phyloP scores from a whole-genome alignment of 192 early-diverging fungal genomes.

The Geranomyces michiganensis region DNA sequence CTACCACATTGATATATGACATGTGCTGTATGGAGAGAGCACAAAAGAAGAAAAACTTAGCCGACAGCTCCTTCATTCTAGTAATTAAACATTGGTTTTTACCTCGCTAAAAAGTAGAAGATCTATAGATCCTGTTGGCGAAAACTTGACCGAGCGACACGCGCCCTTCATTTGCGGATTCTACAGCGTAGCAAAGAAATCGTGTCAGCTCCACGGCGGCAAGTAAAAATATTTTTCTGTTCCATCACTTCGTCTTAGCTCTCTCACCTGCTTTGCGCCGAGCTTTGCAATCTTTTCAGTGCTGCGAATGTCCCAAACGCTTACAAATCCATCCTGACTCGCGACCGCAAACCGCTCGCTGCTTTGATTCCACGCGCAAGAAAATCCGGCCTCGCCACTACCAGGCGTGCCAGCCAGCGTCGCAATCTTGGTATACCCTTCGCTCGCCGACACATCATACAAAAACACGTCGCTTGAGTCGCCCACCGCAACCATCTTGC shows the following conservation, averaged over 20 bases:
- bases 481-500: slow-evolving; percentile 89
- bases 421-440: slow-evolving; percentile 70
- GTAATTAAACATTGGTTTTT: no score
- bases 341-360: slow-evolving; percentile 95
- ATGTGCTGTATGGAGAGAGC: slow-evolving; percentile 57
- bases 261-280: slow-evolving; percentile 64
- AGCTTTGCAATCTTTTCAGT: slow-evolving; percentile 78
- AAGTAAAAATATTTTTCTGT: no score
- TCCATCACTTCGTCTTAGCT: no score
- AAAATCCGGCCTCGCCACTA: slow-evolving; percentile 85
- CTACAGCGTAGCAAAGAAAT: no score
- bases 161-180: slow-evolving; percentile 73
- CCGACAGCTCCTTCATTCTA: no score
- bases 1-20: slow-evolving; percentile 87
- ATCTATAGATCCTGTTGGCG: slow-evolving; percentile 86
- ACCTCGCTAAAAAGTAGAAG: slow-evolving; percentile 78
- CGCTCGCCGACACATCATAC: slow-evolving; percentile 73
- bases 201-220: no score
- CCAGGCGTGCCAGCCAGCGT: slow-evolving; percentile 74
- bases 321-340: slow-evolving; percentile 90
- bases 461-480: slow-evolving; percentile 86
- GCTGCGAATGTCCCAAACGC: slow-evolving; percentile 88
- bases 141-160: slow-evolving; percentile 90
- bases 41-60: not conserved
- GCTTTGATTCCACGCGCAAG: slow-evolving; percentile 92